Base-by-base conservation (phyloP, 768 basidiomycete genomes). In the Russula vinacea region DNA sequence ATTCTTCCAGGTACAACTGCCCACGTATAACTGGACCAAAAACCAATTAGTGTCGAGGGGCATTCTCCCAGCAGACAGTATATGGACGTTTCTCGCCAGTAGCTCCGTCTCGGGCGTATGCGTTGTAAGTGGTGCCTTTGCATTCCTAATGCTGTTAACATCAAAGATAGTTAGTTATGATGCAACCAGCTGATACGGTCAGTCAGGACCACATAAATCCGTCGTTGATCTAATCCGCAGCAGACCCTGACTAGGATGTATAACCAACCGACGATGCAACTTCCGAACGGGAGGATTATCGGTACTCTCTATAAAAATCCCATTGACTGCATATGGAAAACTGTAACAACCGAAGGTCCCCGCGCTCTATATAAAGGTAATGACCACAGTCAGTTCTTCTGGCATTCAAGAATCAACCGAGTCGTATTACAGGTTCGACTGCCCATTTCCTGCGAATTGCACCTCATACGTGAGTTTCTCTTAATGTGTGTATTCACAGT, bases 311-410 rank as follows among this genome's bases (percentile, higher is more conserved):
- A 98, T 77, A 90, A 83, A 74, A 94, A 90, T 71, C 95, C 95
- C 4, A 87, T 98, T 70, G 94, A 98, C 70, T 98, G 96, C 77
- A 78, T 99, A 56, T 96, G 90, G 92, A 98, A 97, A 80, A 99
- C 97, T 0, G 83, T 92, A 68, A 87, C 87, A 73, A 79, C 88
- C 0, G 97, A 99, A 77, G 97, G 97, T 37, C 76, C 94, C 11
- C 79, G 84, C 26, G 97, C 93, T n/a, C 92, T 89, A 90, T 99
- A 99, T 78, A 98, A 98, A 79, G 95, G 93, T 84, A 67, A 70
- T 67, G 42, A 14, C 24, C 11, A 14, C 32, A 3, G 3, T 5
- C 32, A 8, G 33, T 35, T n/a, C 16, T 37, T n/a, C 19, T 33
- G 24, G 4, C 32, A 51, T 13, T 62, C 40, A 33, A 45, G 42